phyloP scores from a whole-genome alignment of 192 early-diverging fungal species.

The Rhizophagus prolifer region DNA sequence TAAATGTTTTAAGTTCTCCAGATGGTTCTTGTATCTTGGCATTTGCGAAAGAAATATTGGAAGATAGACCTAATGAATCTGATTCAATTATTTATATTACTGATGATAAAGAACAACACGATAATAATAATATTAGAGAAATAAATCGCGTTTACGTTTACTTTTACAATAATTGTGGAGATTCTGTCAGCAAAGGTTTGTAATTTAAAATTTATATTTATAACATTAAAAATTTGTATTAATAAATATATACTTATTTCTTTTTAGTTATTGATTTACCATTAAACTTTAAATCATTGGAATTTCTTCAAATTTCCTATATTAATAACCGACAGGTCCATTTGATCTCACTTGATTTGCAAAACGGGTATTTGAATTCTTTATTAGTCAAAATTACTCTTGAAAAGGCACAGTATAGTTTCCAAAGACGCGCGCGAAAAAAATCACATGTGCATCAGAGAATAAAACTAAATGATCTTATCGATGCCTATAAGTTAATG shows the following conservation, averaged over 20 bases:
- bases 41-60: slow-evolving; percentile 11
- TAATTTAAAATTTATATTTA: too few species aligned
- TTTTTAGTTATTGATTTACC: not conserved
- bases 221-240: not conserved
- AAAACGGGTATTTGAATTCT: not conserved
- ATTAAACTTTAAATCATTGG: not conserved
- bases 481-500: slow-evolving; percentile 3
- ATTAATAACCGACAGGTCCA: not conserved
- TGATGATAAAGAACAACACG: too few species aligned
- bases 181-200: not conserved
- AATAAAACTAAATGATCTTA: slow-evolving; percentile 1
- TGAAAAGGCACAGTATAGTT: slow-evolving; percentile 14
- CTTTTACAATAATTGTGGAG: not conserved
- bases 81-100: too few species aligned
- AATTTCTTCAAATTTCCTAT: not conserved
- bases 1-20: not conserved
- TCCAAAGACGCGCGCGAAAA: not conserved
- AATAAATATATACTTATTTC: too few species aligned
- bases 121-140: not conserved
- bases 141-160: not conserved
- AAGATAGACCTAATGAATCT: not conserved
- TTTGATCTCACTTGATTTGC: slow-evolving; percentile 4
- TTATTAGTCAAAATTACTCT: not conserved
- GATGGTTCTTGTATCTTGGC: slow-evolving; percentile 31
- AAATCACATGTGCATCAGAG: not conserved